Conservation (phyloP, 2,329 filamentous ascomycete genomes). For the Verticillium albo-atrum region DNA sequence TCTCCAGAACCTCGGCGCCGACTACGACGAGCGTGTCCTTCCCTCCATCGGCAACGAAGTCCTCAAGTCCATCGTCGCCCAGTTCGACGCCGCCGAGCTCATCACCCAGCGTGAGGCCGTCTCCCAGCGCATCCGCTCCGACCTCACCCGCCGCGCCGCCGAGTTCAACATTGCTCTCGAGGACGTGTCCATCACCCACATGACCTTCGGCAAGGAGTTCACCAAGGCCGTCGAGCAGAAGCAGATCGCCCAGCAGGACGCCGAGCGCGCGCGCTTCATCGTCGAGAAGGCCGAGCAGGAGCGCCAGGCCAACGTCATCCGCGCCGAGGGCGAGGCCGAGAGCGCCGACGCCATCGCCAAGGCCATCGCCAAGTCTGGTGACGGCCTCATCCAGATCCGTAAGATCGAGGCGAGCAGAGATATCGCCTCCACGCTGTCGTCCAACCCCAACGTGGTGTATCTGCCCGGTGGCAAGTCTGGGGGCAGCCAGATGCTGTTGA, state of each 20-base stretch:
- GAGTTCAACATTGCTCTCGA: conserved; percentile 99
- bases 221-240: conserved; percentile 99
- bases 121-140: conserved; percentile 85
- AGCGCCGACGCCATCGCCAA: conserved; percentile 92
- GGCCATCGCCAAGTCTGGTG: conserved; percentile 88
- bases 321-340: conserved; percentile 96
- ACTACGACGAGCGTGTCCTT: conserved; percentile 98
- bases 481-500: conserved; percentile 49
- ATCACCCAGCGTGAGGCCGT: conserved; percentile 99
- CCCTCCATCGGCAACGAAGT: conserved; percentile 99
- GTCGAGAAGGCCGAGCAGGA: conserved; percentile 99
- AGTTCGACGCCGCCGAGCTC: conserved; percentile 97
- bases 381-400: conserved; percentile 91
- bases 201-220: conserved; percentile 99
- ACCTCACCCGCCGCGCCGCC: conserved; percentile 85
- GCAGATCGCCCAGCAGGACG: conserved; percentile 99
- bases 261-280: conserved; percentile 94
- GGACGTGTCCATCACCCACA: conserved; percentile 98
- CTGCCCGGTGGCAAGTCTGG: conserved; percentile 64
- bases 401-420: conserved; percentile 96
- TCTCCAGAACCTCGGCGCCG: conserved; percentile 82
- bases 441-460: conserved; percentile 95
- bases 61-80: conserved; percentile 95
- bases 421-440: conserved; percentile 83
- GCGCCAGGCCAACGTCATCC: conserved; percentile 95